A percentile compares a stretch with the other conserved stretches of the same genome.
Conservation (phyloP, 2,329 filamentous ascomycete species). For the Nakataea oryzae region DNA sequence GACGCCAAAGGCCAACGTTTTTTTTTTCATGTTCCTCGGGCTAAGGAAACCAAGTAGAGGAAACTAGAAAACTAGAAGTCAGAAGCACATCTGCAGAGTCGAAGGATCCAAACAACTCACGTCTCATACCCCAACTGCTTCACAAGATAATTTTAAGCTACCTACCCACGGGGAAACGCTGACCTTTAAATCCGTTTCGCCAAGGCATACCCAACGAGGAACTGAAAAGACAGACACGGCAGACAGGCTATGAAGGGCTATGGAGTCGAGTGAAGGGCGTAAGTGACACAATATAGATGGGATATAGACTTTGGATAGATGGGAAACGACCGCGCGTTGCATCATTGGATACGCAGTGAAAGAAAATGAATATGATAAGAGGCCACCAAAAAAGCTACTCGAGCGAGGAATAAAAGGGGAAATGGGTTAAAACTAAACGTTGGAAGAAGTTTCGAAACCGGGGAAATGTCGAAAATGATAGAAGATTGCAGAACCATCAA, state of each 20-base stretch:
- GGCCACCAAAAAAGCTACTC: background rate
- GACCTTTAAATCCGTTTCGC: background rate
- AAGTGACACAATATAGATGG: background rate
- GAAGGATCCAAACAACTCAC: background rate
- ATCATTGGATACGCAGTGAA: background rate
- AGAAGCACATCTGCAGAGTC: background rate
- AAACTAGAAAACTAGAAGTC: background rate
- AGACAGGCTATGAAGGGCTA: background rate
- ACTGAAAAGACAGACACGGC: background rate
- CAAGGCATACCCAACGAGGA: background rate
- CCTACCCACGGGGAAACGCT: background rate
- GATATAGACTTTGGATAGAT: background rate
- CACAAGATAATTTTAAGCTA: background rate
- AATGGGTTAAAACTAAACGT: background rate
- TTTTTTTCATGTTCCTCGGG: too few species aligned
- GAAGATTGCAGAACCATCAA: constrained; percentile 5
- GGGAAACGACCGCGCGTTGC: background rate
- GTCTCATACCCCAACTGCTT: background rate
- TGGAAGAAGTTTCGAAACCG: background rate
- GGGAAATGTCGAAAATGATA: constrained; percentile 4
- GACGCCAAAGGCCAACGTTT: too few species aligned
- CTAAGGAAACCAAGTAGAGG: background rate
- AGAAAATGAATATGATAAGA: background rate
- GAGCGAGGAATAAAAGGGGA: background rate
- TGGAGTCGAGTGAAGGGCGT: background rate